Evolutionary conservation across 345 rosid genomes (phyloP).

Genomic region (Linum usitatissimum): DNA sequence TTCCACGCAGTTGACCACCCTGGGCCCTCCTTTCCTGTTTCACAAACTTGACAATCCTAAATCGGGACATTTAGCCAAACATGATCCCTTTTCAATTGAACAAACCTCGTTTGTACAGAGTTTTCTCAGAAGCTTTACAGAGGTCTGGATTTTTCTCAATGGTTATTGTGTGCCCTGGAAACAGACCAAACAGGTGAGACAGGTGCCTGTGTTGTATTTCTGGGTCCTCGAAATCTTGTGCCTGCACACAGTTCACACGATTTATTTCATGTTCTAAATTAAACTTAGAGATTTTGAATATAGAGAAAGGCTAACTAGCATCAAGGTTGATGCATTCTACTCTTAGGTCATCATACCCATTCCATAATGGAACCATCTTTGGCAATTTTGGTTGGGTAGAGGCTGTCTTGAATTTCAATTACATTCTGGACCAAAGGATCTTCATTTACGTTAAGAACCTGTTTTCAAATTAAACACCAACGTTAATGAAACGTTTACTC

Average conservation of each 20-base stretch:
- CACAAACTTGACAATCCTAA: too few relatives aligned
- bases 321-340: not conserved
- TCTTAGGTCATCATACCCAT: constrained; percentile 42
- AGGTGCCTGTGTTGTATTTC: constrained; percentile 73
- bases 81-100: not conserved
- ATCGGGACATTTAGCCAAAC: too few relatives aligned
- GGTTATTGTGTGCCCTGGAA: constrained; percentile 79
- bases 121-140: constrained; percentile 56
- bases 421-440: constrained; percentile 50
- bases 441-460: constrained; percentile 49
- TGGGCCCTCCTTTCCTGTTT: constrained; percentile 84
- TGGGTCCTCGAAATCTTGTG: constrained; percentile 74
- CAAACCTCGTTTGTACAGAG: constrained; percentile 74
- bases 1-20: constrained; percentile 97
- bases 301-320: not conserved
- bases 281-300: too few relatives aligned
- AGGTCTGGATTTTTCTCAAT: constrained; percentile 56
- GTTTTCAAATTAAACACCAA: constrained; percentile 1
- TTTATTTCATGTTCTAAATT: too few relatives aligned
- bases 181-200: constrained; percentile 87
- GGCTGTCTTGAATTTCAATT: constrained; percentile 44
- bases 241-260: constrained; percentile 22
- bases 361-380: constrained; percentile 94
- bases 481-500: too few relatives aligned
- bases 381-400: constrained; percentile 54